Conservation (phyloP, 1,284 basidiomycete species). For the Hypsizygus ulmarius region DNA sequence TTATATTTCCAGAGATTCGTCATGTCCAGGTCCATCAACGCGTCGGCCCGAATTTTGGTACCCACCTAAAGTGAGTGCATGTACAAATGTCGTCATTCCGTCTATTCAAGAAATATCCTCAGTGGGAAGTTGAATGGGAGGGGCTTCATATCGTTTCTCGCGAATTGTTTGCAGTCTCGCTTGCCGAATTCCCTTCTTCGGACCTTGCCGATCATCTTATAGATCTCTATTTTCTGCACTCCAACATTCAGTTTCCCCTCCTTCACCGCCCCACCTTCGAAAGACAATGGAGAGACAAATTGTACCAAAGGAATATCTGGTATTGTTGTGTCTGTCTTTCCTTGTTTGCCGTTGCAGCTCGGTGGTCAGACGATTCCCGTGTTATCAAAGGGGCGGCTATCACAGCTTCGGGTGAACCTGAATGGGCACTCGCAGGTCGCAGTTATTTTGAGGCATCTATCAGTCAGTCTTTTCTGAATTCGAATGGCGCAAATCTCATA, state of each 20-base stretch:
- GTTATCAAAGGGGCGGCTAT: conserved; percentile 44
- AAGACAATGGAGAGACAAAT: conserved; percentile 50
- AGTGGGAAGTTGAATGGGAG: conserved; percentile 66
- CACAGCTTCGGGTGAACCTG: conserved; percentile 23
- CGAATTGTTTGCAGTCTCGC: conserved; percentile 36
- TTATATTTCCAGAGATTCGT: conserved; percentile 8
- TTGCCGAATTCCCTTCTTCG: conserved; percentile 51
- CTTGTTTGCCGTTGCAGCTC: conserved; percentile 71
- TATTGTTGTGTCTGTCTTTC: conserved; percentile 54
- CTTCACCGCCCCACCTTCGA: conserved; percentile 71
- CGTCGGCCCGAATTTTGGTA: conserved; percentile 41
- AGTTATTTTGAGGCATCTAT: conserved; percentile 57
- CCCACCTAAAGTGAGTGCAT: conserved; percentile 32
- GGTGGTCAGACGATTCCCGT: conserved; percentile 65
- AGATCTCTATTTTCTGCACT: conserved; percentile 61
- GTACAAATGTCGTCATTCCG: background rate
- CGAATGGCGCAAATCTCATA: background rate
- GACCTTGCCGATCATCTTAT: conserved; percentile 59
- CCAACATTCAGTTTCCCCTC: conserved; percentile 59
- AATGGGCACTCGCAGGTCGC: conserved; percentile 64
- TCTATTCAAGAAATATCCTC: conserved; percentile 5
- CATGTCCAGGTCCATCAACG: conserved; percentile 18
- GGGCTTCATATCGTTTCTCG: conserved; percentile 37
- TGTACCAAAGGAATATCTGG: conserved; percentile 58
- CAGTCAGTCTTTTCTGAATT: conserved; percentile 32